A percentile compares a stretch with the other conserved stretches of the same genome.
Conservation (phyloP, 2,329 filamentous ascomycete genomes). For the Paecilomyces formosus region DNA sequence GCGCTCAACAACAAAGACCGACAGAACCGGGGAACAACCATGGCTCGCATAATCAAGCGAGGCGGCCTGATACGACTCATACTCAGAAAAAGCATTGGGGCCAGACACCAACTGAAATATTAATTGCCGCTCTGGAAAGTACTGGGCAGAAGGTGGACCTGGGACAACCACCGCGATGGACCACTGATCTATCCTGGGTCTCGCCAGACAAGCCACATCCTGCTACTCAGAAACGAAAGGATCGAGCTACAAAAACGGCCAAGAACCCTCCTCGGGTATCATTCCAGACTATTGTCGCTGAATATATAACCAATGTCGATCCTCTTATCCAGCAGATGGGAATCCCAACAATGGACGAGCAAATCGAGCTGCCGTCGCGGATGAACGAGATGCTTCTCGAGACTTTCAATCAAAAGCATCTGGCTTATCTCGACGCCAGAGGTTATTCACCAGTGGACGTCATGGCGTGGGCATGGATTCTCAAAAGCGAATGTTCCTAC, state of each 20-base stretch:
- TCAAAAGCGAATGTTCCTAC: slow-evolving; percentile 28
- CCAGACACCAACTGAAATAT: slow-evolving; percentile 23
- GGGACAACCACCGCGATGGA: slow-evolving; percentile 1
- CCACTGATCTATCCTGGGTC: slow-evolving; percentile 3
- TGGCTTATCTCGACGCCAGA: slow-evolving; percentile 21
- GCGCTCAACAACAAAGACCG: neutral
- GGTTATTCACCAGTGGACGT: slow-evolving; percentile 34
- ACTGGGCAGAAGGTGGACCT: slow-evolving; percentile 9
- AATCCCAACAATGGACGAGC: neutral
- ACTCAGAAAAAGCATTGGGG: neutral
- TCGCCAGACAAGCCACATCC: slow-evolving; percentile 4
- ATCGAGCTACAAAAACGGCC: neutral
- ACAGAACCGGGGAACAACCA: neutral
- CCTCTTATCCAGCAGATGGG: slow-evolving; percentile 14
- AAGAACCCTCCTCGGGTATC: slow-evolving; percentile 10
- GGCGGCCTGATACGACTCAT: neutral
- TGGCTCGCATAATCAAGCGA: neutral
- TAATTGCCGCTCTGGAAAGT: slow-evolving; percentile 21
- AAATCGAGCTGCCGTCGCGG: slow-evolving; percentile 1
- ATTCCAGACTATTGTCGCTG: slow-evolving; percentile 29
- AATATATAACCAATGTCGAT: slow-evolving; percentile 30
- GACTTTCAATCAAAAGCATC: slow-evolving; percentile 23
- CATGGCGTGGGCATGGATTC: slow-evolving; percentile 41
- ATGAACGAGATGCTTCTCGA: slow-evolving; percentile 20
- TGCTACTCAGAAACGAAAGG: neutral